Conservation (phyloP, 305 asterid genomes). For the Fraxinus paxiana region DNA sequence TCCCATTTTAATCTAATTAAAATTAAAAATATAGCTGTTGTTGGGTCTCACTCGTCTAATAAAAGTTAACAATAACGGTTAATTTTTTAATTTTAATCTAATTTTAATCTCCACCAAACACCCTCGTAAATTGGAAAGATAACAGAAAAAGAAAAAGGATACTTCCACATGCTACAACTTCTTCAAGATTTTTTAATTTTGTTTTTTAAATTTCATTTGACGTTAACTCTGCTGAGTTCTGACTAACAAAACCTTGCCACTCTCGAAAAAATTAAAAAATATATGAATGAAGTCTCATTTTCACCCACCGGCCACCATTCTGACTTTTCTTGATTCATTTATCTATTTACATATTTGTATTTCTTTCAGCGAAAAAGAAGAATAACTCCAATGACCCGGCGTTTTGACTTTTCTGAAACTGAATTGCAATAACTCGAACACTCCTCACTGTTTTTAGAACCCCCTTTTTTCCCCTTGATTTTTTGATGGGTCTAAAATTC, state of each 20-base stretch:
- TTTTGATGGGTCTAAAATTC: not conserved
- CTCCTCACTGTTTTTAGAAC: not conserved
- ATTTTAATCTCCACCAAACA: too few species aligned
- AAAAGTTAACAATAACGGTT: too few species aligned
- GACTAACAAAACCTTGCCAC: not conserved
- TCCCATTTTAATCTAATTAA: too few species aligned
- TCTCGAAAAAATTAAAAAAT: not conserved
- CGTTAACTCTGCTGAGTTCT: not conserved
- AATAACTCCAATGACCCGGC: not conserved
- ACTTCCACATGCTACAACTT: too few species aligned
- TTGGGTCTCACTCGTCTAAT: too few species aligned
- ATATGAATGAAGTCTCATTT: not conserved
- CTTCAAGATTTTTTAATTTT: too few species aligned
- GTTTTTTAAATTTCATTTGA: not conserved
- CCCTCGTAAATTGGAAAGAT: too few species aligned
- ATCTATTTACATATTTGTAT: not conserved
- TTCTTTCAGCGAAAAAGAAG: not conserved
- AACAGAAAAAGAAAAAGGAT: too few species aligned
- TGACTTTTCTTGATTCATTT: constrained; percentile 1
- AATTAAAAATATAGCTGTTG: too few species aligned
- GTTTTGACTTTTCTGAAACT: not conserved
- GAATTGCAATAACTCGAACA: not conserved
- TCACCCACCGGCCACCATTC: not conserved
- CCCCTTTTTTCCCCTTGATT: not conserved
- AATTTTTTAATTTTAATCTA: too few species aligned